These are phyloP conservation scores for Pinus taeda DNA, from an alignment of 75 land plant species.

Conservation along the genomic window DNA sequence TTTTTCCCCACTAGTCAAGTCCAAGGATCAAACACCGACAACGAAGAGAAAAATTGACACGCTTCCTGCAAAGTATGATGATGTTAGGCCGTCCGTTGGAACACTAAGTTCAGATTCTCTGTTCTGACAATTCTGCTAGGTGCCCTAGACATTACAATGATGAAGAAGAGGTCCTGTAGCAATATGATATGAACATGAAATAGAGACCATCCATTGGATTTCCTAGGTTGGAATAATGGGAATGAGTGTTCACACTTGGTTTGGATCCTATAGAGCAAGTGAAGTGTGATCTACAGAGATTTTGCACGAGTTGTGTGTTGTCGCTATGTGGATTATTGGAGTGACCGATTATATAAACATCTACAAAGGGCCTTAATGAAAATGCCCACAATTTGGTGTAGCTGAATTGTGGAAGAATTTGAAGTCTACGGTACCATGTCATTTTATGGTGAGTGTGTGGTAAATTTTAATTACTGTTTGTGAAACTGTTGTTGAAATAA, in stretches of 20 bases:
- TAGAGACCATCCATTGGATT: constrained; percentile 26
- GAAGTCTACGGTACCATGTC: no score
- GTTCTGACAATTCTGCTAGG: no score
- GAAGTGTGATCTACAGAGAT: background rate
- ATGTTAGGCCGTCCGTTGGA: background rate
- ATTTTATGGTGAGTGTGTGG: no score
- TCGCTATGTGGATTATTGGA: no score
- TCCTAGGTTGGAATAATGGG: constrained; percentile 26
- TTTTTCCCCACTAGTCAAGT: background rate
- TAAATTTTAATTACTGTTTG: no score
- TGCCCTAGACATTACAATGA: background rate
- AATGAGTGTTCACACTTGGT: constrained; percentile 14
- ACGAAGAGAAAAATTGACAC: background rate
- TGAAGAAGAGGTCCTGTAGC: constrained; percentile 18
- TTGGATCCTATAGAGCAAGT: constrained; percentile 14
- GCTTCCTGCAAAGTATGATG: background rate
- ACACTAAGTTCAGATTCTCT: no score
- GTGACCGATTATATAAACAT: no score
- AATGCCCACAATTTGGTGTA: no score
- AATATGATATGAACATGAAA: constrained; percentile 23
- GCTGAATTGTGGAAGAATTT: no score
- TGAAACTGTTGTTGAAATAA: no score
- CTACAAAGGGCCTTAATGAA: no score
- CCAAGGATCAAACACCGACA: background rate
- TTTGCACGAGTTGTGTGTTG: no score